Base-by-base conservation (phyloP, 441 rosid genomes). In the Daphne laureola region DNA sequence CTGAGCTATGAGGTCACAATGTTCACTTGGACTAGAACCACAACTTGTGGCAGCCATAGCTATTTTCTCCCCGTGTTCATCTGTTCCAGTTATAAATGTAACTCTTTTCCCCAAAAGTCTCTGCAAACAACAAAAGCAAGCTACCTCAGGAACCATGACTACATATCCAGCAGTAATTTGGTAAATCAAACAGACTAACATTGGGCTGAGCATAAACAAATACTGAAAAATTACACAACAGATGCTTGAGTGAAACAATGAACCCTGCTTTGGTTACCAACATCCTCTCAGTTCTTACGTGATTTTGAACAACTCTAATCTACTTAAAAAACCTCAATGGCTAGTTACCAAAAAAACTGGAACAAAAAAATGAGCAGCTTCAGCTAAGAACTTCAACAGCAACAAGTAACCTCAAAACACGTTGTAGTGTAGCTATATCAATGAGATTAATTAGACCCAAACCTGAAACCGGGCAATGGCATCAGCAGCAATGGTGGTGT, bases 21-120 rank as follows among this genome's bases (percentile, higher is more conserved):
- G 98, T 45, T 86, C 88, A 12, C 73, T 65, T 14, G 98, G 96
- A 48, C 65, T 73, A 13, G 91, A 78, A 52, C 90, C 96, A 61
- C 40, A 13, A 17, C 79, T 77, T 52, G 90, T 73, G 2, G 97
- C 97, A 17, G 98, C 83, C 0, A 74, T 67, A 57, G 98, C 92
- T 64, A 86, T 84, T 81, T 92, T 92, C 81, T 92, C 97, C 26
- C 98, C 97, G 27, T 92, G 97, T 55, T 92, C 97, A 65, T 92
- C 98, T 0, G 98, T 86, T 46, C 98, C 94, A 4, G 98, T 89
- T 48, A 92, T 73, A 46, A 92, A 78, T 63, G 84, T 74, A 64
- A 92, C 98, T 56, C 73, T 79, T 62, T 86, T 92, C 7, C 96
- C 96, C 42, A 72, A 67, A 50, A 89, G 94, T 73, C 98, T 83